phyloP scores from a whole-genome alignment of 2,329 filamentous ascomycete species.

The Scolecobasidium constrictum region DNA sequence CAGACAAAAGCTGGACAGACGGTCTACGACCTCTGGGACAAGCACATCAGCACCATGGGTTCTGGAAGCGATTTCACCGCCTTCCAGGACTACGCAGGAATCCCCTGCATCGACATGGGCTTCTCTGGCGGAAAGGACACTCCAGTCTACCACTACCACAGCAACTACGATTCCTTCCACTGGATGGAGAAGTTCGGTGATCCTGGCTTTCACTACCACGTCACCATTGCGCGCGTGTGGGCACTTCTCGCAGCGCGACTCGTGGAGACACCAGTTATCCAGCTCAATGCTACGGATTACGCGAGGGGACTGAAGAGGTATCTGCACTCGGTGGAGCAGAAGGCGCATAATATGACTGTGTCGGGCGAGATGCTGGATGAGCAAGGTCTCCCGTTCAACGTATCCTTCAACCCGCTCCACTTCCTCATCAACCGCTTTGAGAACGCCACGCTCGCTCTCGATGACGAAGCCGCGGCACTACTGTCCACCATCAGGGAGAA shows the following conservation, averaged over 20 bases:
- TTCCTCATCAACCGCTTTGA: constrained; percentile 33
- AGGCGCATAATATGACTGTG: constrained; percentile 15
- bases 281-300: constrained; percentile 37
- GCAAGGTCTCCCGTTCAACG: constrained; percentile 11
- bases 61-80: constrained; percentile 41
- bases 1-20: constrained; percentile 62
- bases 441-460: constrained; percentile 38
- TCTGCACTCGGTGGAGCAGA: constrained; percentile 28
- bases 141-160: constrained; percentile 61
- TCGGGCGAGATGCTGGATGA: constrained; percentile 9
- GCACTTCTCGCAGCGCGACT: constrained; percentile 34
- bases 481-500: constrained; percentile 35
- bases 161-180: constrained; percentile 72
- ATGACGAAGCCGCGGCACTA: constrained; percentile 31
- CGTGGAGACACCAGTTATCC: constrained; percentile 35
- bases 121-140: constrained; percentile 26
- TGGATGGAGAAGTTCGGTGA: constrained; percentile 80
- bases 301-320: constrained; percentile 30
- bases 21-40: constrained; percentile 51
- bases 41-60: constrained; percentile 44
- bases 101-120: constrained; percentile 36
- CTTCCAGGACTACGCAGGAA: constrained; percentile 42
- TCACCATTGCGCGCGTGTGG: constrained; percentile 35
- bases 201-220: constrained; percentile 46
- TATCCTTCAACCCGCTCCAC: constrained; percentile 10